Evolutionary conservation across 2,329 filamentous ascomycete genomes (phyloP).

Genomic region (Coleophoma crateriformis): DNA sequence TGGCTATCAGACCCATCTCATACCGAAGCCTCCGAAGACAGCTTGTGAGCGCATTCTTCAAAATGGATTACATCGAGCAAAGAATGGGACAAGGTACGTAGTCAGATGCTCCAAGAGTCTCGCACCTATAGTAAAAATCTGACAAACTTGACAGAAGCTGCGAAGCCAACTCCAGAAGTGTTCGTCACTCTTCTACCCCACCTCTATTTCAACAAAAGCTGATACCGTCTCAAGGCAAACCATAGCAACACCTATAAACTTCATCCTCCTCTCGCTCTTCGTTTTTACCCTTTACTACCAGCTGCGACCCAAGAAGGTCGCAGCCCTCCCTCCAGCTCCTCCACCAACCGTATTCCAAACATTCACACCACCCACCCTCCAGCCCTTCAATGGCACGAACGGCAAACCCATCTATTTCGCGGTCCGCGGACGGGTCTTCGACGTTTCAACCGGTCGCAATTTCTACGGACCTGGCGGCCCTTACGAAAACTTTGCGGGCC

Average conservation of each 20-base stretch:
- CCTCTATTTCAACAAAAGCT: conserved; percentile 1
- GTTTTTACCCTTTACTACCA: conserved; percentile 53
- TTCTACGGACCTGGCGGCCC: conserved; percentile 96
- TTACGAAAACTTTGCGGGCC: conserved; percentile 92
- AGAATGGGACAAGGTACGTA: conserved; percentile 25
- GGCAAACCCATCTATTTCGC: conserved; percentile 77
- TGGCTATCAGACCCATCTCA: too few species aligned
- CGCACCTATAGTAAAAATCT: neutral
- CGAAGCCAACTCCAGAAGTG: conserved; percentile 24
- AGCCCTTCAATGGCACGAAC: conserved; percentile 76
- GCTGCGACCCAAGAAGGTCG: conserved; percentile 41
- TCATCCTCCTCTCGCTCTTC: conserved; percentile 50
- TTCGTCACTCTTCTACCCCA: conserved; percentile 10
- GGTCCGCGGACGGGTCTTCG: conserved; percentile 88
- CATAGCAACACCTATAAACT: conserved; percentile 57
- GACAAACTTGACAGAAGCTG: conserved; percentile 15
- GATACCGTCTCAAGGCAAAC: conserved; percentile 12
- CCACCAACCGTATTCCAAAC: conserved; percentile 58
- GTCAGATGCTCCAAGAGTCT: neutral
- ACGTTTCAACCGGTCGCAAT: conserved; percentile 79
- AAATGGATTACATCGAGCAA: conserved; percentile 29
- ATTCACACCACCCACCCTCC: conserved; percentile 75
- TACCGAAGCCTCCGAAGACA: neutral
- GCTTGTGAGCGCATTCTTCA: neutral
- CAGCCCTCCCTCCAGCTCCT: conserved; percentile 43